A percentile compares a stretch with the other conserved stretches of the same genome.
Conservation (phyloP, 495 filamentous ascomycete species). For the Lasiosphaeriaceae sp. region DNA sequence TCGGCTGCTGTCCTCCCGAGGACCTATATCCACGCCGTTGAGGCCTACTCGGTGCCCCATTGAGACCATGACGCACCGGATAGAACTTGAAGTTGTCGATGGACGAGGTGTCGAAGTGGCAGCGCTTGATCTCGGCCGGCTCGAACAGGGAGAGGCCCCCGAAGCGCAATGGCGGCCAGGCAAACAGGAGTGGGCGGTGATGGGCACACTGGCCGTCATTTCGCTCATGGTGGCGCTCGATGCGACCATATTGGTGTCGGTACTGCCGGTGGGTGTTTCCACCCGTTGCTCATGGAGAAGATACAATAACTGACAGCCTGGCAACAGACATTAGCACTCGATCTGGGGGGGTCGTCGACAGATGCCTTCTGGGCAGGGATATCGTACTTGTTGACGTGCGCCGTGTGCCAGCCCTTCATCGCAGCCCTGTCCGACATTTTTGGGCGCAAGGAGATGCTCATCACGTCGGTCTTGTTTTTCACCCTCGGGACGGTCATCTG, state of each 20-base stretch:
- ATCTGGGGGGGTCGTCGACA: slow-evolving; percentile 42
- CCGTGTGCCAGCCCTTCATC: slow-evolving; percentile 47
- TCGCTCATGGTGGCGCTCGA: slow-evolving; percentile 53
- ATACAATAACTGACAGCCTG: not conserved
- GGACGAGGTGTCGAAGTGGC: slow-evolving; percentile 1
- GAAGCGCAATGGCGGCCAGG: slow-evolving; percentile 31
- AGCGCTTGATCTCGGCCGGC: not conserved
- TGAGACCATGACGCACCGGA: not conserved
- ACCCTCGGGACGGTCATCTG: slow-evolving; percentile 43
- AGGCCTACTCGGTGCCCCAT: too few relatives aligned
- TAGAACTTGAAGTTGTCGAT: not conserved
- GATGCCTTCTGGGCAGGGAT: slow-evolving; percentile 55
- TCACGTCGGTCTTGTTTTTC: slow-evolving; percentile 38
- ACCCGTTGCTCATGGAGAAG: too few relatives aligned
- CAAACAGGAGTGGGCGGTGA: slow-evolving; percentile 35
- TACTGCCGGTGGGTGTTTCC: slow-evolving; percentile 31
- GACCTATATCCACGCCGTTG: not conserved
- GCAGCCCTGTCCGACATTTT: slow-evolving; percentile 50
- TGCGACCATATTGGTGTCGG: slow-evolving; percentile 49
- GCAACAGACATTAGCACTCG: slow-evolving; percentile 30
- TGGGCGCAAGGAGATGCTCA: slow-evolving; percentile 45
- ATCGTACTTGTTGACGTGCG: slow-evolving; percentile 46
- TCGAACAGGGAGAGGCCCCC: slow-evolving; percentile 10
- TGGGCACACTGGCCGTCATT: slow-evolving; percentile 40
- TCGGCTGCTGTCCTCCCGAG: not conserved